Evolutionary conservation across 225 moss, liverwort and hornwort species (phyloP).

Genomic region (Pseudoscleropodium purum): DNA sequence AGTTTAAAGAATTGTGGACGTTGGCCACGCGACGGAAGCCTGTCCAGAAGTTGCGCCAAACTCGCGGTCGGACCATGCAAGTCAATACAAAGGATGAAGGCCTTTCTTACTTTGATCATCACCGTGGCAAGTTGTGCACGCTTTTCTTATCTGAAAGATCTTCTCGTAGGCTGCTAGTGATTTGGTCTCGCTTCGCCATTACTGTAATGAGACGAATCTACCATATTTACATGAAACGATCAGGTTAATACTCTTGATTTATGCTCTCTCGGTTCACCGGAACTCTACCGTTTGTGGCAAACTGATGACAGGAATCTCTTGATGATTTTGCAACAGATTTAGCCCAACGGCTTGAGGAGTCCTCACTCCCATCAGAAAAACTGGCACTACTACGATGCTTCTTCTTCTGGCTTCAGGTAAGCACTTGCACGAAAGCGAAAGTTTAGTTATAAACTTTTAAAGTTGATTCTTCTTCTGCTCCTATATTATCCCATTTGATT

Average conservation of each 20-base stretch:
- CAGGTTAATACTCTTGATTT: not conserved
- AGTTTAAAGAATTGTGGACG: constrained; percentile 30
- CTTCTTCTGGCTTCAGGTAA: constrained; percentile 69
- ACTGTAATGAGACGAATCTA: not conserved
- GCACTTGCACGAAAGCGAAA: not conserved
- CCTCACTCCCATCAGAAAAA: constrained; percentile 14
- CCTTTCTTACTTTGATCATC: constrained; percentile 60
- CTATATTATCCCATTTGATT: not conserved
- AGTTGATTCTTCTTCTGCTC: not conserved
- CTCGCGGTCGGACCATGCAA: constrained; percentile 49
- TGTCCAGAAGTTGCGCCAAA: constrained; percentile 42
- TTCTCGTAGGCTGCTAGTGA: not conserved
- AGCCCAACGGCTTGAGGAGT: constrained; percentile 10
- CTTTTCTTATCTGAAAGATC: not conserved
- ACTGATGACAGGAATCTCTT: constrained; percentile 1
- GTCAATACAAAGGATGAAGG: constrained; percentile 39
- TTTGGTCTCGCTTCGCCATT: not conserved
- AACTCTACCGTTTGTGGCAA: not conserved
- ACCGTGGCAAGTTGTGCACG: constrained; percentile 30
- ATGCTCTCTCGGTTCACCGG: not conserved
- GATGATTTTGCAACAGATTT: constrained; percentile 39
- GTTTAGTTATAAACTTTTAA: not conserved
- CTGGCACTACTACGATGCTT: constrained; percentile 43
- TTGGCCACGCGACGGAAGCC: constrained; percentile 36
- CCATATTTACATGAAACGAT: not conserved